Conservation (phyloP, 164 flowering plant genomes). For the Annona squamosa region DNA sequence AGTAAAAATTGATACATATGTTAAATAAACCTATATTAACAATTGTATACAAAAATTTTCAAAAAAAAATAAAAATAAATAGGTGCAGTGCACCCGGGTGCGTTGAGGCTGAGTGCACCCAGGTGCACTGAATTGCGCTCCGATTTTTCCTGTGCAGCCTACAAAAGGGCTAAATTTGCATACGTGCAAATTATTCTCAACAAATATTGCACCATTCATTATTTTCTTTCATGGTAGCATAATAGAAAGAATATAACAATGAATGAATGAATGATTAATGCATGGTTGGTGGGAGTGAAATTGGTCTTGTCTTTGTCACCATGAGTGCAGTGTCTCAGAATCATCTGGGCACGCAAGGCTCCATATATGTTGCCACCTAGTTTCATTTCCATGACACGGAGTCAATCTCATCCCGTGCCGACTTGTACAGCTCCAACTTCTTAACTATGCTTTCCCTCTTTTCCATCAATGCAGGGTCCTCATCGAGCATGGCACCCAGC, state of each 20-base stretch:
- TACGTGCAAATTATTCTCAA: too few relatives aligned
- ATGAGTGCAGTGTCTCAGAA: background rate
- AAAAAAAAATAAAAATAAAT: too few relatives aligned
- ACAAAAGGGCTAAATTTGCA: too few relatives aligned
- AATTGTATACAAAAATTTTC: too few relatives aligned
- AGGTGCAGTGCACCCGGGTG: too few relatives aligned
- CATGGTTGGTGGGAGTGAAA: background rate
- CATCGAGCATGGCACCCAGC: conserved; percentile 85
- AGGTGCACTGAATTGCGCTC: too few relatives aligned
- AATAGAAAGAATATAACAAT: background rate
- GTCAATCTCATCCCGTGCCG: conserved; percentile 89
- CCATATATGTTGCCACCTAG: background rate
- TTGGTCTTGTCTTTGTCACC: background rate
- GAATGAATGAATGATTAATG: background rate
- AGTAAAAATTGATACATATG: too few relatives aligned
- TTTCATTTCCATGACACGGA: conserved; percentile 82
- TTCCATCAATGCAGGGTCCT: conserved; percentile 88
- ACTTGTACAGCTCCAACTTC: conserved; percentile 79
- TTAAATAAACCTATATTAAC: too few relatives aligned
- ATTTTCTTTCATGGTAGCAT: background rate
- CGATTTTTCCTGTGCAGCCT: too few relatives aligned
- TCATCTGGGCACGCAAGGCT: background rate
- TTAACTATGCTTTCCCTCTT: conserved; percentile 61
- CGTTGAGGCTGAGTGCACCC: too few relatives aligned
- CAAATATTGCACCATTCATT: background rate